Evolutionary conservation across 108 stramenopile genomes (phyloP).

Genomic region (Poteriospumella lacustris): DNA sequence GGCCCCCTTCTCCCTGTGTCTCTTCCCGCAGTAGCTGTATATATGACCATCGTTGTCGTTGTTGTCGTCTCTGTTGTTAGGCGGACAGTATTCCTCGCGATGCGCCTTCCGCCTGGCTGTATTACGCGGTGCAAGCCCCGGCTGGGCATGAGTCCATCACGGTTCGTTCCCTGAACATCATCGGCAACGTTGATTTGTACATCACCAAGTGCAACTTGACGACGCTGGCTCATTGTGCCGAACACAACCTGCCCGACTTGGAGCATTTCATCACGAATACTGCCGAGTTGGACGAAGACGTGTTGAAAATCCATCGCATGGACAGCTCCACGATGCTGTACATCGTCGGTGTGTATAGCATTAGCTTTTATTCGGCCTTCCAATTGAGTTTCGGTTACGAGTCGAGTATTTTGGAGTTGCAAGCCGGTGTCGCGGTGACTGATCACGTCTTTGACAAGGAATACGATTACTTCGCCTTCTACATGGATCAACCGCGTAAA

Average conservation of each 20-base stretch:
- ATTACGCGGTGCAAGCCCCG: not conserved
- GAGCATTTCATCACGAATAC: not conserved
- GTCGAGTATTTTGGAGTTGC: not conserved
- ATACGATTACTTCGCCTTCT: conserved; percentile 2
- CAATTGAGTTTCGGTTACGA: not conserved
- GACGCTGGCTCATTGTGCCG: not conserved
- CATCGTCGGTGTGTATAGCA: not conserved
- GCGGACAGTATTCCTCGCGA: not conserved
- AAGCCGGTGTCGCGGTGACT: conserved; percentile 1
- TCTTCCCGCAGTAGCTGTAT: not conserved
- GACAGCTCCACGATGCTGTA: not conserved
- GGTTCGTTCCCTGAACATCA: not conserved
- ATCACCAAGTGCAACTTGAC: not conserved
- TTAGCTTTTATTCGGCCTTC: not conserved
- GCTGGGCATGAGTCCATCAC: not conserved
- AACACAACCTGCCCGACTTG: not conserved
- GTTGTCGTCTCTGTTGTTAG: not conserved
- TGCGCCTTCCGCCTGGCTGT: not conserved
- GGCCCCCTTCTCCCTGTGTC: not conserved
- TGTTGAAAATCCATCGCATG: not conserved
- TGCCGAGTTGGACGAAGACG: not conserved
- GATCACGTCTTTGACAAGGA: not conserved
- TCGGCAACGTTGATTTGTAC: conserved; percentile 22
- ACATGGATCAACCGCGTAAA: not conserved
- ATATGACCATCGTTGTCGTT: not conserved